phyloP scores from a whole-genome alignment of 768 basidiomycete species.

The Saitozyma podzolica region DNA sequence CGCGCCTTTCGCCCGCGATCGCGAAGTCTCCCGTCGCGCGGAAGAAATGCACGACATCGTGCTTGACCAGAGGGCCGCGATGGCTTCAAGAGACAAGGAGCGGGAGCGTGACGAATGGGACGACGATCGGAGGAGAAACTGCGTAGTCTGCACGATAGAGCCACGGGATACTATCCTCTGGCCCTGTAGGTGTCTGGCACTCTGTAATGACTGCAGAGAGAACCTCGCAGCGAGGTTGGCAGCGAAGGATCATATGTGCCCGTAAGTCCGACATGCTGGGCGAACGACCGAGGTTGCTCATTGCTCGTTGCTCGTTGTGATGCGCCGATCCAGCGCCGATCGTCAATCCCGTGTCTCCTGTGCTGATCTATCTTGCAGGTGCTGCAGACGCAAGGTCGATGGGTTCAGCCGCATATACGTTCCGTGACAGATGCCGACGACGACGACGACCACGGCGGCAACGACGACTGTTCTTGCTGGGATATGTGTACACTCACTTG shows the following conservation, averaged over 20 bases:
- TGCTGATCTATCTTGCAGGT: constrained; percentile 3
- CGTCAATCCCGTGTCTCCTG: no score
- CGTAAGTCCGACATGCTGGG: constrained; percentile 31
- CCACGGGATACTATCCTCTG: constrained; percentile 46
- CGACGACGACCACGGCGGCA: no score
- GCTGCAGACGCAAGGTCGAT: constrained; percentile 29
- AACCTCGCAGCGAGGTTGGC: constrained; percentile 42
- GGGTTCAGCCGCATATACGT: constrained; percentile 44
- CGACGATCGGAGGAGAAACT: constrained; percentile 35
- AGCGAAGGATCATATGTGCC: constrained; percentile 46
- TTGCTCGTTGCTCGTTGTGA: no score
- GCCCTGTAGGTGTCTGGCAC: constrained; percentile 46
- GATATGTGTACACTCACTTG: no score
- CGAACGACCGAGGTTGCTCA: neutral
- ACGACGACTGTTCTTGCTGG: no score
- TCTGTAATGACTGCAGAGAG: constrained; percentile 47
- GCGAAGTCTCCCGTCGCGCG: neutral
- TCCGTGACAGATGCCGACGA: constrained; percentile 16
- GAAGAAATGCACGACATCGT: constrained; percentile 16
- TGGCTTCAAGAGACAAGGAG: neutral
- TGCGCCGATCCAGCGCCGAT: no score
- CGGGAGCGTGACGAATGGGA: constrained; percentile 26
- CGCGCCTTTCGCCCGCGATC: constrained; percentile 6
- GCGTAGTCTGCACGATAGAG: constrained; percentile 46
- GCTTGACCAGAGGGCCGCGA: constrained; percentile 8